Evolutionary conservation across 2,329 filamentous ascomycete species (phyloP), one percentile per base, ranked within the genome.

Genomic region (Colletotrichum cordylinicola): DNA sequence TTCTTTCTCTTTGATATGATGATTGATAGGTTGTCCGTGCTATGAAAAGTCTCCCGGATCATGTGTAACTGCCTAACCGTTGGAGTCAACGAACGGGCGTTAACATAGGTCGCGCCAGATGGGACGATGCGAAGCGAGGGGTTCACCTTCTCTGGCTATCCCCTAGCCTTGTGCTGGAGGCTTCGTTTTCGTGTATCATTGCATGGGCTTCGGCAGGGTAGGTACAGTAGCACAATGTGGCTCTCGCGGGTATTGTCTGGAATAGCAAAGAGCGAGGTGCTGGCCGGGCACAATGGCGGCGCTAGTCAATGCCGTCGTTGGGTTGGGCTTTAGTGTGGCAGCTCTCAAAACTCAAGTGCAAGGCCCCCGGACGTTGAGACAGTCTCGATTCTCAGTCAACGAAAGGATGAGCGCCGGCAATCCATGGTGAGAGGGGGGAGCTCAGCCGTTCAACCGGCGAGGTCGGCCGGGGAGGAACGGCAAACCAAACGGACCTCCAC

Each of bases 401-500:
- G 43, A 43, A 69, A 72, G 58, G 43, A 58, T 67, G 31, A 56
- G 56, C 55, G 58, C 61, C 61, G 35, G 55, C 35, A 37, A 70
- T 29, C 39, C 33, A 62, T 56, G 62, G 55, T 56, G 73, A 43
- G 73, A 75, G 69, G 43, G 66, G 31, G 61, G 39, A 68, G 64
- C 70, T 69, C 73, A 73, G 70, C 70, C 73, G 64, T 65, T 75
- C 73, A 72, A 56, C 73, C 62, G 69, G 69, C 62, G 62, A 62
- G 29, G 58, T 67, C 64, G 70, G 55, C 31, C 62, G 69, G 73
- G 69, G 56, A 64, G 69, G 35, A 37, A 61, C 73, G 73, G 73
- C 70, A 65, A 67, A 60, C 64, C 70, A 75, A 73, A 75, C 69
- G 73, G 73, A 66, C 70, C 70, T 75, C 73, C 73, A 73, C 70